Base-by-base conservation (phyloP, 2,329 filamentous ascomycete species). In the Talaromyces sp. region DNA sequence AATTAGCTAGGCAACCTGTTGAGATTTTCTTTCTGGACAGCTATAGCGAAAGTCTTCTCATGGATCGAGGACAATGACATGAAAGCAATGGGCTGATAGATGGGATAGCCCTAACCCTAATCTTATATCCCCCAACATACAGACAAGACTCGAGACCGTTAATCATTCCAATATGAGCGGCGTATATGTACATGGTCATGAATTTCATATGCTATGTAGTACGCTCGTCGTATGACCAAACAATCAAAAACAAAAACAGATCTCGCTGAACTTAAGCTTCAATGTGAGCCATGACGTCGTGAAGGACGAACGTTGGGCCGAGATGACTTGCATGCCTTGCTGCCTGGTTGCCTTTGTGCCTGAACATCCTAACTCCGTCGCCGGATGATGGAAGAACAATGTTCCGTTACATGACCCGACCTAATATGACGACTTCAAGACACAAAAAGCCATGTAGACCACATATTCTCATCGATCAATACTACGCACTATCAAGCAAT, bases 261-360 rank as follows among this genome's bases (percentile, higher is more conserved):
- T 34, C 29, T 34, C 17, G 17, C 31, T 34, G 22, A 13, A 22
- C 29, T 22, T 56, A 22, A 56, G n/a, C 53, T 25, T 22, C 15
- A 54, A 36, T n/a, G 51, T 3, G 29, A 54, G 25, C 6, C 29
- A 54, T 54, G 51, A 53, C 49, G 27, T 31, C 17, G 49, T 53
- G n/a, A 31, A 54, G 51, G 53, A 36, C 31, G 53, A 56, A 56
- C 5, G 53, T 54, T 54, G 29, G 51, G 29, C 51, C 29, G 51
- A 54, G n/a, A 34, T 22, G 29, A 22, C 51, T n/a, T 54, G 8
- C 8, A 54, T 36, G 51, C 51, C 51, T 54, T 13, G 51, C 17
- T 11, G 51, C 51, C 51, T 54, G 1, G 45, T 47, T 22, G 43
- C 43, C 43, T 47, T 47, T 22, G 22, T 51, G 47, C 47, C 27